phyloP scores from a whole-genome alignment of 345 rosid genomes.

The Eucalyptus tenuipes region DNA sequence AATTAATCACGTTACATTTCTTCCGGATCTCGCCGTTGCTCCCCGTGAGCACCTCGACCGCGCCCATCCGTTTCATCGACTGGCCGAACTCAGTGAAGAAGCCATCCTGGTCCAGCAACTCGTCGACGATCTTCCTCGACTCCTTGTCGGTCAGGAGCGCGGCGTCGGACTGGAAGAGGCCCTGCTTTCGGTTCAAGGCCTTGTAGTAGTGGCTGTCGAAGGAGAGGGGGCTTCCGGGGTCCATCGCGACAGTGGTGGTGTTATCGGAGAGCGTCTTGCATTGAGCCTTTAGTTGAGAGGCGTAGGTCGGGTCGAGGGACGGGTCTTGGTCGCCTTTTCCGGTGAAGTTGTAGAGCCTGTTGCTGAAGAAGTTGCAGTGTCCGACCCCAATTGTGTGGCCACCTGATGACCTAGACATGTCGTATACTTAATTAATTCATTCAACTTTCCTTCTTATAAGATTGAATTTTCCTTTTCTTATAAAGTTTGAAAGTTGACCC shows the following conservation, averaged over 20 bases:
- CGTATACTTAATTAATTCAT: neutral
- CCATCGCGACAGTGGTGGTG: conserved; percentile 9
- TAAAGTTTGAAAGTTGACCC: neutral
- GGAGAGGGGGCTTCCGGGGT: neutral
- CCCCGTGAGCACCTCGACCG: conserved; percentile 14
- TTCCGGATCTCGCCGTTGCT: conserved; percentile 20
- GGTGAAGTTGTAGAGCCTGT: conserved; percentile 26
- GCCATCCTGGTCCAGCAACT: neutral
- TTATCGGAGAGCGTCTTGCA: conserved; percentile 1
- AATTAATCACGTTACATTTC: conserved; percentile 10
- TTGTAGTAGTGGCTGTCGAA: conserved; percentile 15
- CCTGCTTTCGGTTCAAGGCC: conserved; percentile 4
- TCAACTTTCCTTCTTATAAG: neutral
- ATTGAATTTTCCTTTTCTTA: neutral
- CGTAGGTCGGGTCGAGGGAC: conserved; percentile 11
- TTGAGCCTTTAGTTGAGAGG: conserved; percentile 2
- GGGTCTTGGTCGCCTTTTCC: conserved; percentile 27
- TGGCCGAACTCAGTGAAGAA: conserved; percentile 13
- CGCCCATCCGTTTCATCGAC: conserved; percentile 27
- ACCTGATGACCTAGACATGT: neutral
- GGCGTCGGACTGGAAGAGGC: conserved; percentile 20
- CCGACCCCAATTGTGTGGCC: conserved; percentile 24
- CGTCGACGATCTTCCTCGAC: neutral
- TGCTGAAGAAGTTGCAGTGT: conserved; percentile 19
- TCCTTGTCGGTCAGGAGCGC: conserved; percentile 4